These are phyloP conservation scores for Tetracladium marchalianum DNA, from an alignment of 495 filamentous ascomycete genomes.

Conservation along the genomic window DNA sequence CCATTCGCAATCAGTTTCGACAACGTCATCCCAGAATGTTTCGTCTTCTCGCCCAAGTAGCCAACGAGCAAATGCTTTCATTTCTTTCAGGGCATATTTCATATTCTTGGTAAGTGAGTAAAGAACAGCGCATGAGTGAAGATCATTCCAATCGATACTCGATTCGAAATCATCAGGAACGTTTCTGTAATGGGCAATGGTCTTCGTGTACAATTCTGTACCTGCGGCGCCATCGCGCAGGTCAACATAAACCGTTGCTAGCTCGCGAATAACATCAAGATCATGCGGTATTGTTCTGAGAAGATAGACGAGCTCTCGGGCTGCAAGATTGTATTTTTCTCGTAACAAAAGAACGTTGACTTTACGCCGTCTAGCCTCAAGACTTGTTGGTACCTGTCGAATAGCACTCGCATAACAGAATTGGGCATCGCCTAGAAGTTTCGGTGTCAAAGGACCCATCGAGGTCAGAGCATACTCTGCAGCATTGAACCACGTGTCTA, in stretches of 20 bases:
- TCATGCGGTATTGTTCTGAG: slow-evolving; percentile 50
- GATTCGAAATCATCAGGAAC: slow-evolving; percentile 25
- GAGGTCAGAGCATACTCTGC: slow-evolving; percentile 57
- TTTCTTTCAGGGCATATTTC: slow-evolving; percentile 50
- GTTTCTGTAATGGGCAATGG: slow-evolving; percentile 43
- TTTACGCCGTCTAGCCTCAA: slow-evolving; percentile 49
- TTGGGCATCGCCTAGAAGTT: slow-evolving; percentile 43
- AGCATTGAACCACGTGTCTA: slow-evolving; percentile 56
- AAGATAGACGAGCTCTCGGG: slow-evolving; percentile 52
- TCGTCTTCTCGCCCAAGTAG: slow-evolving; percentile 67
- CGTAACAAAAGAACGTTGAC: slow-evolving; percentile 48
- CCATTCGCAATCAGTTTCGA: slow-evolving; percentile 85
- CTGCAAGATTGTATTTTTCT: slow-evolving; percentile 45
- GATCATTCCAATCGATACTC: slow-evolving; percentile 68
- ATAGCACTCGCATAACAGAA: slow-evolving; percentile 66
- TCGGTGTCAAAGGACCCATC: slow-evolving; percentile 39
- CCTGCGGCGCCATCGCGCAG: slow-evolving; percentile 44
- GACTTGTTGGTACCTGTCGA: slow-evolving; percentile 45
- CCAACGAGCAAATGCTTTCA: slow-evolving; percentile 71
- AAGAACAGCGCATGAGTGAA: slow-evolving; percentile 77
- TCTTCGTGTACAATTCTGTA: slow-evolving; percentile 48
- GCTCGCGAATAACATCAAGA: slow-evolving; percentile 46
- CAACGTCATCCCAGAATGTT: slow-evolving; percentile 65
- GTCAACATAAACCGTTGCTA: slow-evolving; percentile 58
- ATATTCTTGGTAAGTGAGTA: slow-evolving; percentile 52